Evolutionary conservation across 495 filamentous ascomycete genomes (phyloP).

Genomic region (Letharia lupina): DNA sequence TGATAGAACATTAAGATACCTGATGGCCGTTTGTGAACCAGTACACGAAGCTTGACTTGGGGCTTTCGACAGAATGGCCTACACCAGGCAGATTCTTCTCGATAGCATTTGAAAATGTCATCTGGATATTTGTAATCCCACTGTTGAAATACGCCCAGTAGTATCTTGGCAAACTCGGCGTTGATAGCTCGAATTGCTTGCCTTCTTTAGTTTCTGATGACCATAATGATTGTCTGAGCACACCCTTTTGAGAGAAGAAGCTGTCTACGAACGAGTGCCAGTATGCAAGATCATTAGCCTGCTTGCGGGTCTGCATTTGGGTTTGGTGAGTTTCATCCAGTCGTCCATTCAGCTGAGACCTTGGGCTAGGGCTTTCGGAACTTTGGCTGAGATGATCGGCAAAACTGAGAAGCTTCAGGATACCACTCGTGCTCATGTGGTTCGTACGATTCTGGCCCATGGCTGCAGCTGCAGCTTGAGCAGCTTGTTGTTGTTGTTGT

Average conservation of each 20-base stretch:
- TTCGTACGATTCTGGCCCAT: constrained; percentile 45
- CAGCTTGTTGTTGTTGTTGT: constrained; percentile 29
- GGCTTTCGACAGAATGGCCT: constrained; percentile 55
- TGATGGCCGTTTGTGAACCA: constrained; percentile 66
- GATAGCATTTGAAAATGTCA: constrained; percentile 52
- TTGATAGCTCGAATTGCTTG: constrained; percentile 74
- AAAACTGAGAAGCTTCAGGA: constrained; percentile 60
- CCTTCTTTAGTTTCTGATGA: constrained; percentile 38
- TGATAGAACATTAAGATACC: constrained; percentile 36
- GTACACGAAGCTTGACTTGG: constrained; percentile 57
- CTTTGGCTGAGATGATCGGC: constrained; percentile 62
- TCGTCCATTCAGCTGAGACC: constrained; percentile 32
- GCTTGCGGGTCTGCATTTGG: constrained; percentile 43
- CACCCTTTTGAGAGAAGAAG: constrained; percentile 65
- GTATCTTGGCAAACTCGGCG: constrained; percentile 66
- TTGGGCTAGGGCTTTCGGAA: constrained; percentile 36
- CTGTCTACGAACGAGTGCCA: constrained; percentile 69
- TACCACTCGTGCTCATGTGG: constrained; percentile 45
- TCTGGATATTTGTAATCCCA: constrained; percentile 68
- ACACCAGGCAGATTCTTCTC: constrained; percentile 52
- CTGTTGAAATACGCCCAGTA: constrained; percentile 79
- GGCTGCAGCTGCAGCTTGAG: constrained; percentile 32
- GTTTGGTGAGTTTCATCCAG: not conserved
- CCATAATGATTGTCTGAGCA: constrained; percentile 57
- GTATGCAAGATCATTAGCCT: constrained; percentile 53